Evolutionary conservation across 225 moss, liverwort and hornwort genomes (phyloP), one percentile per base, ranked within the genome.

Genomic region (Physcomitrellopsis africana): DNA sequence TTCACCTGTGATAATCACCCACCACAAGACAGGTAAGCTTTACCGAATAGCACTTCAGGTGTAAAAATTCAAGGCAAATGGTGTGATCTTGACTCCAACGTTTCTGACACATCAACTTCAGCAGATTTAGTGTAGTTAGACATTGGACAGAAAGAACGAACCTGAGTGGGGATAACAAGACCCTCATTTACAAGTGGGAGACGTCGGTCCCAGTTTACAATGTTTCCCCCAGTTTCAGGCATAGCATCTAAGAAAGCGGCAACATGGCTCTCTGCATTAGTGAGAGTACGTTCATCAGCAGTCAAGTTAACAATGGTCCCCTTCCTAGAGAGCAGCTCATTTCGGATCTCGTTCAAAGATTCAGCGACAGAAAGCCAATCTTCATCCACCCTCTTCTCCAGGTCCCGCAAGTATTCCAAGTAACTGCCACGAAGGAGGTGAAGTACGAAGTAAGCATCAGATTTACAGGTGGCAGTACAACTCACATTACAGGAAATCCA

Each of bases 81-180:
- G 29, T 51, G 63, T 11, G 26, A 51, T 18, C 11, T 20, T 14
- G 6, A 68, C 37, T 62, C 42, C 23, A 26, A 54, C 41, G n/a
- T 46, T 51, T 20, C 10, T 29, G 37, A 57, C 52, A 68, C 10
- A 45, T 29, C 42, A 29, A 29, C 0, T 17, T 24, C 16, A 32
- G 62, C 5, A 72, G 60, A 37, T 13, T 27, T 18, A 7, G 24
- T 37, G 61, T 60, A 10, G 15, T 41, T 56, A 27, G 20, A 26
- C 26, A 27, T 11, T 60, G 8, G 9, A 49, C 4, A 9, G 0
- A 1, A n/a, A 52, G 15, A 32, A 67, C 61, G 60, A 77, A 99
- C 97, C 97, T 99, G 93, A 63, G 99, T 99, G 22, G 99, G 99
- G 47, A 99, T 87, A 14, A 92, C 86, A 60, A 99, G 89, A 20